phyloP scores from a whole-genome alignment of 2,329 filamentous ascomycete genomes.

The Ceratocystis alfenasii region DNA sequence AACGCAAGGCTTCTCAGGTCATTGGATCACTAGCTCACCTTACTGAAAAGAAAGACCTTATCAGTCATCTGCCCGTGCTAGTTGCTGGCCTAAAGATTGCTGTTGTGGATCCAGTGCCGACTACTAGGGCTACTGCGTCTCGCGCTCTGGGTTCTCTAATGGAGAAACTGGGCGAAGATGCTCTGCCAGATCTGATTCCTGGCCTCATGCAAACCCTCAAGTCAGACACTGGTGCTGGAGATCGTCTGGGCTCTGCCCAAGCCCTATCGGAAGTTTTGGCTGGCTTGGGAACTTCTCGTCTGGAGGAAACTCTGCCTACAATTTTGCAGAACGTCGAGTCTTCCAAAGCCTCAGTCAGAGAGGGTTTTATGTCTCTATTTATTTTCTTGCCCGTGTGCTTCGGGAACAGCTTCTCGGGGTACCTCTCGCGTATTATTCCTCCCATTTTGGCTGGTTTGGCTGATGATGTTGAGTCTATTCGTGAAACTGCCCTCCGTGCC shows the following conservation, averaged over 20 bases:
- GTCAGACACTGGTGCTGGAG: conserved; percentile 90
- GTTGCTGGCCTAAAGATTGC: conserved; percentile 82
- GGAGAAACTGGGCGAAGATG: conserved; percentile 94
- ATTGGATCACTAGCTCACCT: conserved; percentile 96
- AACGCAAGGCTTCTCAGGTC: conserved; percentile 91
- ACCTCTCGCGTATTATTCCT: conserved; percentile 89
- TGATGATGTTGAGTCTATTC: conserved; percentile 91
- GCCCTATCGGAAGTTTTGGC: conserved; percentile 93
- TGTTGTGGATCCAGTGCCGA: conserved; percentile 89
- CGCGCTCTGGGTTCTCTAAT: conserved; percentile 93
- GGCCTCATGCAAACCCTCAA: conserved; percentile 96
- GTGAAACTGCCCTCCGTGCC: conserved; percentile 88
- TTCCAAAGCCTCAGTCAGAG: conserved; percentile 75
- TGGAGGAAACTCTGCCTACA: conserved; percentile 92
- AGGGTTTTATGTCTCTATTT: conserved; percentile 99
- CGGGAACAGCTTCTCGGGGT: conserved; percentile 94
- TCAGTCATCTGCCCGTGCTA: conserved; percentile 79
- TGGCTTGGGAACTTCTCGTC: conserved; percentile 76
- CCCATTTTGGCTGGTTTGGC: conserved; percentile 88
- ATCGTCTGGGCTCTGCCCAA: conserved; percentile 90
- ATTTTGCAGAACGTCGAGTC: conserved; percentile 94
- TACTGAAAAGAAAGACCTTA: conserved; percentile 88
- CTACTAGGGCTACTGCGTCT: conserved; percentile 88
- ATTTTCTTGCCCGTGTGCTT: conserved; percentile 99
- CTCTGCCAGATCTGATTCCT: conserved; percentile 90